phyloP scores from a whole-genome alignment of 176 grass and related monocot species.

The Rhynchospora breviuscula region DNA sequence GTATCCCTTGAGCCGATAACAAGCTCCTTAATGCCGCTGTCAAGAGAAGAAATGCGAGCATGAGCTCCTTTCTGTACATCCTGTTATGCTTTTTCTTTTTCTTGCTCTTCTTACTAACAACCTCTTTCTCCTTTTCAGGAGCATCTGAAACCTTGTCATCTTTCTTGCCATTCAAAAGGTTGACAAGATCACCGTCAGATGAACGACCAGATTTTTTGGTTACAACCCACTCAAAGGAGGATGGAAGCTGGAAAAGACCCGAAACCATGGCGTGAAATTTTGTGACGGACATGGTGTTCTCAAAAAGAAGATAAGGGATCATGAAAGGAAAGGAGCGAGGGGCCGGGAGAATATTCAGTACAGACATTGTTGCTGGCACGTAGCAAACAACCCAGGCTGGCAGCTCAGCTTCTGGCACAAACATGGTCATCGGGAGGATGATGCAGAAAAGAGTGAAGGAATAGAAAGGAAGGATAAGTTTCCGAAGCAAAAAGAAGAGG shows the following conservation, averaged over 20 bases:
- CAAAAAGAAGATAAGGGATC: slow-evolving; percentile 45
- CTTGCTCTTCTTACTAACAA: slow-evolving; percentile 10
- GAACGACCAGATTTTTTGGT: slow-evolving; percentile 43
- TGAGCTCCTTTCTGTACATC: slow-evolving; percentile 43
- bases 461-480: slow-evolving; percentile 48
- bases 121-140: slow-evolving; percentile 7
- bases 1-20: slow-evolving; percentile 43
- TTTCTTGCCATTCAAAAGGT: neutral
- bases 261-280: slow-evolving; percentile 56
- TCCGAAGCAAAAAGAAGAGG: slow-evolving; percentile 51
- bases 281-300: slow-evolving; percentile 62
- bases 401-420: slow-evolving; percentile 43
- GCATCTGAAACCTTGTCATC: neutral
- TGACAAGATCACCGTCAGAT: slow-evolving; percentile 34
- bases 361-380: slow-evolving; percentile 40
- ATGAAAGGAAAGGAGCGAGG: slow-evolving; percentile 45
- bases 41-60: slow-evolving; percentile 41
- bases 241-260: slow-evolving; percentile 43
- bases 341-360: slow-evolving; percentile 46
- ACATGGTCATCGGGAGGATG: slow-evolving; percentile 50
- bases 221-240: slow-evolving; percentile 48
- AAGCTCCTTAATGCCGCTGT: slow-evolving; percentile 40
- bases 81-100: slow-evolving; percentile 37
- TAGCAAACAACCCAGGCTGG: slow-evolving; percentile 50
- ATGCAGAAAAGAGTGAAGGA: slow-evolving; percentile 52